Conservation (phyloP, 1,284 basidiomycete genomes). For the Trichosporon sp. region DNA sequence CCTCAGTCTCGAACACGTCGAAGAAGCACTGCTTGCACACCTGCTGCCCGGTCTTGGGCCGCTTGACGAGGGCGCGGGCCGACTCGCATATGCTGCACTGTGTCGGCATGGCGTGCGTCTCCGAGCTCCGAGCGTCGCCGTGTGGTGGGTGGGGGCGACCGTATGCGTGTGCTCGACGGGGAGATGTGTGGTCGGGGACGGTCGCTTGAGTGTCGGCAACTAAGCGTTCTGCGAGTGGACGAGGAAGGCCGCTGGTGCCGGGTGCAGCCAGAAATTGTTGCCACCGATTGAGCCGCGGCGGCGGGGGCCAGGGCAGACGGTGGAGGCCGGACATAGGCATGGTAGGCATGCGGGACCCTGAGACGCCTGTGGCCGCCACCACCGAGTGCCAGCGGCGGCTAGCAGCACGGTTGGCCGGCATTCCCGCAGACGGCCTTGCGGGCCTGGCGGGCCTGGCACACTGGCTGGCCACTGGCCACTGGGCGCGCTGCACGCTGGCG, state of each 20-base stretch:
- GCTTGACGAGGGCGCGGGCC: conserved; percentile 78
- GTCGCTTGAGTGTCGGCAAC: background rate
- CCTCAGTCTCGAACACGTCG: conserved; percentile 94
- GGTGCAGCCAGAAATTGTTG: background rate
- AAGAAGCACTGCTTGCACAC: conserved; percentile 96
- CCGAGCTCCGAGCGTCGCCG: background rate
- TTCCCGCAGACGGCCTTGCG: background rate
- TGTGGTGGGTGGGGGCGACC: background rate
- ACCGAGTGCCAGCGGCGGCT: background rate
- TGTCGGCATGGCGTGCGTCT: conserved; percentile 37
- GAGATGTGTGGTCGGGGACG: background rate
- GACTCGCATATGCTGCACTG: conserved; percentile 61
- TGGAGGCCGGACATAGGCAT: background rate
- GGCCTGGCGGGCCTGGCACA: too few relatives aligned
- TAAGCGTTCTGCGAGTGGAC: background rate
- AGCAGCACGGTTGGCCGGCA: background rate
- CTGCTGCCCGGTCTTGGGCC: conserved; percentile 95
- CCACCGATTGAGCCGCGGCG: background rate
- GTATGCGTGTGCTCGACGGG: background rate
- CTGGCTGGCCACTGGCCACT: background rate
- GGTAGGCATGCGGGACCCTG: background rate
- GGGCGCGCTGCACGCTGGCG: background rate
- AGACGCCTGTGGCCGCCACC: background rate
- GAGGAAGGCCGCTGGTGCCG: background rate
- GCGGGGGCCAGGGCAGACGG: background rate